Evolutionary conservation across 1,284 basidiomycete species (phyloP), one percentile per base, ranked within the genome.

Genomic region (Athelia sp.): DNA sequence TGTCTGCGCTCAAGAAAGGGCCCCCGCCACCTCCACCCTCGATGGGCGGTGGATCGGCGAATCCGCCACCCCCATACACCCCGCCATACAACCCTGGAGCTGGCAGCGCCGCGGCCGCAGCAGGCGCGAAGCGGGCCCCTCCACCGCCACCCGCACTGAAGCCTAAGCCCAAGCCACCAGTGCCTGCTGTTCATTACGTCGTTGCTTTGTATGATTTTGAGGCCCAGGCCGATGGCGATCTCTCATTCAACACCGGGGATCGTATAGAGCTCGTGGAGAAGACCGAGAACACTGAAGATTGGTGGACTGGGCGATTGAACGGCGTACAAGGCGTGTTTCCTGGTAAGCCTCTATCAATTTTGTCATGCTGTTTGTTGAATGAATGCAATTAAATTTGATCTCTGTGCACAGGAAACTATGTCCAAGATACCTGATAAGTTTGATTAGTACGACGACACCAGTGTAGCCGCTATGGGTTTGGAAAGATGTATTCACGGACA

Each of bases 171-270:
- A 82, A 83, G 55, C 67, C 76, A 4, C n/a, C 36, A 40, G 78
- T 72, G 40, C 74, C 73, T 1, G 70, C 76, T 44, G 71, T 74
- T 43, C 79, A 85, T 62, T 94, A 93, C 60, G 95, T 96, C 29
- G 87, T 93, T 3, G 96, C 97, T 22, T 67, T 99, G 61, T 99
- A 98, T 64, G 96, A 99, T 67, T 99, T 97, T 64, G 79, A 79
- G 29, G 93, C 96, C 51, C 66, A 96, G 83, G 90, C 93, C 24
- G 93, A 91, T 1, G 97, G 97, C 0, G 96, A 99, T 67, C 72
- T 99, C 48, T 87, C 84, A 1, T 99, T 99, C 74, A 82, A 74
- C 51, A 82, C 83, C 1, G 97, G 97, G n/a, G 96, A 99, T 67
- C 74, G 82, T 55, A 98, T 99, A 67, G 93, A 97, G 69, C 77